Conservation (phyloP, 208 protist species). For the Lotmaria passim region DNA sequence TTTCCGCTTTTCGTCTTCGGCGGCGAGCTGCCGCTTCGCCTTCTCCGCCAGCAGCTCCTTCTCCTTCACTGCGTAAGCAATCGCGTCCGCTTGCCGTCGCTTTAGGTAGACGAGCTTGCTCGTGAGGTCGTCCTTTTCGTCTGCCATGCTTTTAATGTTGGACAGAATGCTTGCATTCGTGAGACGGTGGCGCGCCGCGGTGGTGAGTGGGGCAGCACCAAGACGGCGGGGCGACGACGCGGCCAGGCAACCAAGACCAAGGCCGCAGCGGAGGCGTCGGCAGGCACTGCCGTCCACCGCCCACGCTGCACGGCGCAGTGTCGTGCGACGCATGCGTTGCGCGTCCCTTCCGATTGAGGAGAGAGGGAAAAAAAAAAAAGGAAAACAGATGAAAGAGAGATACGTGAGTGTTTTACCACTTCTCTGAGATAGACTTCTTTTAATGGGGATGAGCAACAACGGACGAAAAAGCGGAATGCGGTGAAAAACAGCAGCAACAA, state of each 20-base stretch:
- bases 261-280: conserved; percentile 16
- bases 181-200: conserved; percentile 43
- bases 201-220: neutral
- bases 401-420: too few species aligned
- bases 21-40: conserved; percentile 72
- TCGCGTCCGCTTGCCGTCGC: conserved; percentile 77
- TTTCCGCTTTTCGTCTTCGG: conserved; percentile 46
- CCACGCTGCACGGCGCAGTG: neutral
- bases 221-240: neutral
- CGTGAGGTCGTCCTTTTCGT: conserved; percentile 70
- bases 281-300: neutral
- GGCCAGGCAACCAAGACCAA: neutral
- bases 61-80: conserved; percentile 80
- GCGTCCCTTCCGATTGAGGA: neutral
- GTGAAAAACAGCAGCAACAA: too few species aligned
- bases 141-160: conserved; percentile 65
- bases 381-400: neutral
- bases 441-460: too few species aligned
- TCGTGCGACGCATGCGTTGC: conserved; percentile 25
- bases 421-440: too few species aligned
- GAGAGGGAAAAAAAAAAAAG: neutral
- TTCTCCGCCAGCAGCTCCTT: conserved; percentile 74
- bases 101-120: conserved; percentile 78
- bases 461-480: too few species aligned
- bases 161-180: conserved; percentile 80